Conservation (phyloP, 192 early-diverging fungal genomes). For the Backusella luteola region DNA sequence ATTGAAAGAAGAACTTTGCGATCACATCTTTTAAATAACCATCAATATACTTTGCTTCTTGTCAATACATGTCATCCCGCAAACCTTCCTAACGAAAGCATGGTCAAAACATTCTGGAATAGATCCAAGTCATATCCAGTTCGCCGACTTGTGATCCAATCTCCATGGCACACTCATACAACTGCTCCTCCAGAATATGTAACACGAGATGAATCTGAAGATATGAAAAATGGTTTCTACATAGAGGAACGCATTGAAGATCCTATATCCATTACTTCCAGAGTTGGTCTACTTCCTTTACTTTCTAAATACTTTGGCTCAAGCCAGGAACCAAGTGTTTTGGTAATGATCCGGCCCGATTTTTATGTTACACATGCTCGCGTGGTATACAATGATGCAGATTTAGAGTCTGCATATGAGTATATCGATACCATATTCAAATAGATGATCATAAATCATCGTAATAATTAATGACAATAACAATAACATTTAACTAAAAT, state of each 20-base stretch:
- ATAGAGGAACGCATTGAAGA: not conserved
- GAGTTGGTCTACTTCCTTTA: constrained; percentile 1
- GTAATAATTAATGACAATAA: not conserved
- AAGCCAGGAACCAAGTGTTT: not conserved
- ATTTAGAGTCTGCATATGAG: not conserved
- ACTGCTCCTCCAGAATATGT: not conserved
- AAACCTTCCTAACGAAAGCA: not conserved
- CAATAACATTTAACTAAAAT: not conserved
- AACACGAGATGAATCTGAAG: not conserved
- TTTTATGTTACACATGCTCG: constrained; percentile 21
- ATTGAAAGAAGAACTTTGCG: not conserved
- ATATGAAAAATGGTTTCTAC: not conserved
- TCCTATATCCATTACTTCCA: not conserved
- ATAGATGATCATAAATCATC: not conserved
- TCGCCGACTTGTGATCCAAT: not conserved
- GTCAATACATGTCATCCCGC: not conserved
- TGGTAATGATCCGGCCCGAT: constrained; percentile 33
- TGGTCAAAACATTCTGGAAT: not conserved
- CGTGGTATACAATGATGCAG: not conserved
- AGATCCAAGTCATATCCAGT: not conserved
- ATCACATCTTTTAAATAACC: not conserved
- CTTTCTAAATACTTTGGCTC: not conserved
- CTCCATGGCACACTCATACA: constrained; percentile 2
- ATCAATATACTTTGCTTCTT: not conserved
- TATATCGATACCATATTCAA: not conserved